Percentiles rank a stretch among this genome's conserved stretches.
phyloP scores from a whole-genome alignment of 2,329 filamentous ascomycete genomes.

The Diplocarpon mali region DNA sequence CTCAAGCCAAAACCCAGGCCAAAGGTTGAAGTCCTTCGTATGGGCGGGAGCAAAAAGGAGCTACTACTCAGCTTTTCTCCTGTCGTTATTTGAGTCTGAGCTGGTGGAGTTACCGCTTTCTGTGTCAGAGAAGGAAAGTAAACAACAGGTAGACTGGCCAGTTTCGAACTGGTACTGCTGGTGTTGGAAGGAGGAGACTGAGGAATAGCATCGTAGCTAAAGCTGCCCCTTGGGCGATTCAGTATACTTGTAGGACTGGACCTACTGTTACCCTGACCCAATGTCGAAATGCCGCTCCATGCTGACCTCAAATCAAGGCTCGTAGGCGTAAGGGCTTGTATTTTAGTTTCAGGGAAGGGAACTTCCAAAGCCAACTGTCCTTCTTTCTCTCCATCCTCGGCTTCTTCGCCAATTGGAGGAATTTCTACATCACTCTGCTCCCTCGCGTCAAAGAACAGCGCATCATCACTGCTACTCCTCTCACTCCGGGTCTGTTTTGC shows the following conservation, averaged over 20 bases:
- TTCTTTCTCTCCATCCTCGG: not conserved
- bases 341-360: slow-evolving; percentile 3
- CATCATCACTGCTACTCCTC: slow-evolving; percentile 17
- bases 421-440: slow-evolving; percentile 1
- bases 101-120: not conserved
- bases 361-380: slow-evolving; percentile 21
- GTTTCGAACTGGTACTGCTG: too few species aligned
- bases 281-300: not conserved
- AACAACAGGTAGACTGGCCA: too few species aligned
- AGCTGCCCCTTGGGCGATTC: slow-evolving; percentile 3
- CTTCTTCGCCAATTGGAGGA: too few species aligned
- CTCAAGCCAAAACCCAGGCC: slow-evolving; percentile 30
- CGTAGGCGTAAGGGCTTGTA: not conserved
- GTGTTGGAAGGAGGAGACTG: not conserved
- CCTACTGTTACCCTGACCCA: not conserved
- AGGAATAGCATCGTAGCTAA: slow-evolving; percentile 10
- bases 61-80: slow-evolving; percentile 7
- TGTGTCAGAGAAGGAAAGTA: too few species aligned
- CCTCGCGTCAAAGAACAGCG: slow-evolving; percentile 19
- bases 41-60: slow-evolving; percentile 42
- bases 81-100: not conserved
- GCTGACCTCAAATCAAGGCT: not conserved
- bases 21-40: slow-evolving; percentile 47
- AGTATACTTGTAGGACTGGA: not conserved
- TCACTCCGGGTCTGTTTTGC: slow-evolving; percentile 8